Percentiles rank a stretch among this genome's conserved stretches.
These are phyloP conservation scores for Trichoderma brevicompactum DNA, from an alignment of 2,329 filamentous ascomycete species.

Conservation along the genomic window DNA sequence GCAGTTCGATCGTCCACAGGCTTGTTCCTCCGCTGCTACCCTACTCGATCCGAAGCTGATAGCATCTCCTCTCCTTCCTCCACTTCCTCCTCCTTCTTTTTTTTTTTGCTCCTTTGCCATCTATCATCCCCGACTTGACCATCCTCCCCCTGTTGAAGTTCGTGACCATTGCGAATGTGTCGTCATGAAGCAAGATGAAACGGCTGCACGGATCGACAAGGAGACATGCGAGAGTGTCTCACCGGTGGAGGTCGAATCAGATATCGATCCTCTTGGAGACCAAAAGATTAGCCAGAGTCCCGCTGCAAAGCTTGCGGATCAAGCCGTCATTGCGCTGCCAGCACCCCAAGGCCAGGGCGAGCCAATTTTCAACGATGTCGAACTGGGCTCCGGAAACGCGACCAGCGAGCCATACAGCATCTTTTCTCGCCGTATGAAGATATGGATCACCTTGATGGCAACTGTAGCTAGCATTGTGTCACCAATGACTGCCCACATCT, in stretches of 20 bases:
- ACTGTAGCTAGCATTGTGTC: slow-evolving; percentile 59
- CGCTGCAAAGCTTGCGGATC: neutral
- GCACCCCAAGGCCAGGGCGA: neutral
- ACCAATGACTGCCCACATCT: slow-evolving; percentile 64
- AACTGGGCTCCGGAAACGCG: neutral
- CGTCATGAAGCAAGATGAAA: slow-evolving; percentile 28
- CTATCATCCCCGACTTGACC: neutral
- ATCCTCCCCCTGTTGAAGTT: neutral
- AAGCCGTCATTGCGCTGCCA: neutral
- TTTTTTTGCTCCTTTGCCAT: slow-evolving; percentile 7
- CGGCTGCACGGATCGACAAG: neutral
- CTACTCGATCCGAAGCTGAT: slow-evolving; percentile 19
- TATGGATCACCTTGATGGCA: slow-evolving; percentile 59
- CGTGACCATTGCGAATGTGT: slow-evolving; percentile 2
- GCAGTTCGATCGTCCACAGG: slow-evolving; percentile 28
- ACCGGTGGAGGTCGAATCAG: neutral
- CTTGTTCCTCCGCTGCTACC: slow-evolving; percentile 22
- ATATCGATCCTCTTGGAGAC: neutral
- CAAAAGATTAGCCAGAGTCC: neutral
- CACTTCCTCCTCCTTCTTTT: neutral
- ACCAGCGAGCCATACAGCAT: slow-evolving; percentile 36
- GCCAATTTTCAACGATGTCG: slow-evolving; percentile 1
- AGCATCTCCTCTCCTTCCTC: slow-evolving; percentile 11
- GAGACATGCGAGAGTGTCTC: slow-evolving; percentile 1
- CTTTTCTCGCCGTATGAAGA: slow-evolving; percentile 47